A percentile compares a stretch with the other conserved stretches of the same genome.
Evolutionary conservation across 441 rosid species (phyloP).

Genomic region (Gossypium schwendimanii): DNA sequence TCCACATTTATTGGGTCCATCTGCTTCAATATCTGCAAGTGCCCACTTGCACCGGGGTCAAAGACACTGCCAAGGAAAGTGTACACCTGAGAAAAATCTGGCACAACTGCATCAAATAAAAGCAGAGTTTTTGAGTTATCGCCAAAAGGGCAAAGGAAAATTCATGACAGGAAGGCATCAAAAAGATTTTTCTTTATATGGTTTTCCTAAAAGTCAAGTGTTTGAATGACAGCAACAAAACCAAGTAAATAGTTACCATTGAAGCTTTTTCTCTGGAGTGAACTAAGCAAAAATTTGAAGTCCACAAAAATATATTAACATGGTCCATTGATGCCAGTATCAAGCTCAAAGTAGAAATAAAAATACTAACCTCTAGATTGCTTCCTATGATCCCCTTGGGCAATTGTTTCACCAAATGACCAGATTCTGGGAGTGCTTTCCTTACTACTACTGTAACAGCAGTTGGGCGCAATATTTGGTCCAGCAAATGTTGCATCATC

Average conservation of each 20-base stretch:
- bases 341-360: slow-evolving; percentile 9
- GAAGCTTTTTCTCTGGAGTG: no score
- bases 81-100: slow-evolving; percentile 87
- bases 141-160: neutral
- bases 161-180: neutral
- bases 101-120: slow-evolving; percentile 59
- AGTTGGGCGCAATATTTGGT: slow-evolving; percentile 23
- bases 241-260: no score
- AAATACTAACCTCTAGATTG: slow-evolving; percentile 46
- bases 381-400: slow-evolving; percentile 35
- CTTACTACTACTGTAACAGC: slow-evolving; percentile 42
- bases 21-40: slow-evolving; percentile 68
- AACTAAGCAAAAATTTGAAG: no score
- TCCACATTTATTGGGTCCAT: slow-evolving; percentile 86
- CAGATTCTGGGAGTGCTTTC: slow-evolving; percentile 49
- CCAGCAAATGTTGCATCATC: slow-evolving; percentile 39
- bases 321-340: neutral
- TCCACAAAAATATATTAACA: neutral
- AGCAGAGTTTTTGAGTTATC: slow-evolving; percentile 1
- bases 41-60: slow-evolving; percentile 43
- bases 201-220: no score
- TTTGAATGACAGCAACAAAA: no score
- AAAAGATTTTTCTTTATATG: no score
- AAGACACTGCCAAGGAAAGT: slow-evolving; percentile 89
- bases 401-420: slow-evolving; percentile 35